Evolutionary conservation across 2,329 filamentous ascomycete genomes (phyloP).

Genomic region (Cladosporium sphaerospermum): DNA sequence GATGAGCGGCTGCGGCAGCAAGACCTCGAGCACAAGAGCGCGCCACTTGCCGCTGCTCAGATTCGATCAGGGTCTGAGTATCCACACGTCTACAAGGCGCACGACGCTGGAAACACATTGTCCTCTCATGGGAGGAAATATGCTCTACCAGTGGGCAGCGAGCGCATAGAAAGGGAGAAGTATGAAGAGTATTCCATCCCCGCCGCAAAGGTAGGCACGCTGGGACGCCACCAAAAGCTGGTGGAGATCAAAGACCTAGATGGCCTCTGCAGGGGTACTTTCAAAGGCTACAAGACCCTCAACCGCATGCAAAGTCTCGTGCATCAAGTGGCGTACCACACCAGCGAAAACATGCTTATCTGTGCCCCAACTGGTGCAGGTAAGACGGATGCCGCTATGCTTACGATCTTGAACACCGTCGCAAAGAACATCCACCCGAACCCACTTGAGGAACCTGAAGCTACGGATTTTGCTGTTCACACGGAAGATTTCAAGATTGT

Average conservation of each 20-base stretch:
- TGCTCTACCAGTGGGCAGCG: slow-evolving; percentile 68
- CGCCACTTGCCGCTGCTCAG: slow-evolving; percentile 63
- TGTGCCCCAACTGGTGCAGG: slow-evolving; percentile 91
- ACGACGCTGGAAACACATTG: slow-evolving; percentile 79
- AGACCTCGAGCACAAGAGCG: slow-evolving; percentile 78
- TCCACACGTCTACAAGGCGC: slow-evolving; percentile 84
- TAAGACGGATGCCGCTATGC: slow-evolving; percentile 98
- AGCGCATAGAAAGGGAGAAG: slow-evolving; percentile 61
- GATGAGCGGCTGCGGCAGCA: slow-evolving; percentile 69
- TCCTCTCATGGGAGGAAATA: slow-evolving; percentile 77
- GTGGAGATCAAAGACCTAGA: slow-evolving; percentile 78
- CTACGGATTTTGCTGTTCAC: slow-evolving; percentile 74
- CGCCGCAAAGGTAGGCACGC: slow-evolving; percentile 67
- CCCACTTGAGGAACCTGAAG: slow-evolving; percentile 65
- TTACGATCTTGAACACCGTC: slow-evolving; percentile 86
- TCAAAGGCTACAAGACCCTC: slow-evolving; percentile 85
- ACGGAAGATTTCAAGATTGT: slow-evolving; percentile 94
- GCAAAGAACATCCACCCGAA: slow-evolving; percentile 77
- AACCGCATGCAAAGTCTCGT: slow-evolving; percentile 98
- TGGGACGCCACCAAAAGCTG: slow-evolving; percentile 67
- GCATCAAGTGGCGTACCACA: slow-evolving; percentile 90
- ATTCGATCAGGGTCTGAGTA: slow-evolving; percentile 68
- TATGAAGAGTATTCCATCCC: slow-evolving; percentile 90
- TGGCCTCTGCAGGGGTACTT: slow-evolving; percentile 81
- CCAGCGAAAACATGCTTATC: slow-evolving; percentile 96